Evolutionary conservation across 2,329 filamentous ascomycete genomes (phyloP), one percentile per base, ranked within the genome.

Genomic region (Colletotrichum sidae): DNA sequence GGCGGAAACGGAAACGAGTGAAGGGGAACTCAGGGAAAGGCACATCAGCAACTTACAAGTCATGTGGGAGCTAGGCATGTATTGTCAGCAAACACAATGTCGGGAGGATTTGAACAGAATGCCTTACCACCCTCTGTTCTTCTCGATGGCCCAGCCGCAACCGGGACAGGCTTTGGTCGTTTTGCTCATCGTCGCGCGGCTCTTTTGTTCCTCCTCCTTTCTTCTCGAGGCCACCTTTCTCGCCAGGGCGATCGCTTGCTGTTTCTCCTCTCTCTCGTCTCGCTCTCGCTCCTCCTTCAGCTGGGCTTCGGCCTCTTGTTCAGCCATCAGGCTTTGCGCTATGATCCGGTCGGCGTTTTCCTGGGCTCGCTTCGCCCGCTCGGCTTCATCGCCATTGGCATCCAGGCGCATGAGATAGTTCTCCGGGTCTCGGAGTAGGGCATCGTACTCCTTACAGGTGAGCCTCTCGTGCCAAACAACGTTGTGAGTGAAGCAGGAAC

Each of bases 351-450:
- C 81, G 2, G 81, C 76, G 10, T 83, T 81, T 8, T 84, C 78
- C 25, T 86, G 81, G 8, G 81, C 83, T 44, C 77, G 77, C n/a
- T 80, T 79, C 15, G 79, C 76, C 15, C 78, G 73, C 57, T 83
- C 80, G 9, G 79, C 79, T 11, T 79, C 75, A 46, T 78, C 81
- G 67, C 77, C 81, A 39, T 80, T 80, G 46, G 73, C 71, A 59
- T 81, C 80, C 37, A 78, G 73, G 64, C 71, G 70, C 34, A 75
- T 77, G 2, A 72, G 76, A 55, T 80, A 81, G 54, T 75, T 74
- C n/a, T 73, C 73, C 2, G 79, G 79, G 56, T 82, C 76, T 0
- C 71, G 72, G 11, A 77, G 71, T 8, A 79, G 73, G 10, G 69
- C 65, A 49, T 83, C 79, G 44, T 81, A 84, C 65, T 84, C 77